Conservation (phyloP, 768 basidiomycete species). For the Phallus indusiatus region DNA sequence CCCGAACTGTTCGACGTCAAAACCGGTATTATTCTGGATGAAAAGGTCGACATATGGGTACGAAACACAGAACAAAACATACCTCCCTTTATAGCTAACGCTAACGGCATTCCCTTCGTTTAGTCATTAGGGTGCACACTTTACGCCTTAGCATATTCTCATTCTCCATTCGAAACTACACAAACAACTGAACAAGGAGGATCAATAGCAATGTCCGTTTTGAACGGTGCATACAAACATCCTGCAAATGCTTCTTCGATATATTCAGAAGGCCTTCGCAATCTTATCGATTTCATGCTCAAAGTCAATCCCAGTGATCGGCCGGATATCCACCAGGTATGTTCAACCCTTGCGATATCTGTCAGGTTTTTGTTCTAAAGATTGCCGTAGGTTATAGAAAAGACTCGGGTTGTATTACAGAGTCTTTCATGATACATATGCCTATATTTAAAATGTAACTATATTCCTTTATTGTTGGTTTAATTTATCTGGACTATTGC, state of each 20-base stretch:
- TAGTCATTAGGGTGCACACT: slow-evolving; percentile 95
- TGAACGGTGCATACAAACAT: slow-evolving; percentile 89
- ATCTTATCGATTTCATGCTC: slow-evolving; percentile 78
- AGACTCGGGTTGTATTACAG: slow-evolving; percentile 55
- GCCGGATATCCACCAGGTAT: slow-evolving; percentile 79
- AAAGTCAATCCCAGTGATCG: slow-evolving; percentile 73
- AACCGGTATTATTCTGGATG: slow-evolving; percentile 76
- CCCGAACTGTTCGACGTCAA: slow-evolving; percentile 98
- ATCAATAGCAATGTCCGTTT: slow-evolving; percentile 95
- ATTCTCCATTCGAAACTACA: slow-evolving; percentile 91
- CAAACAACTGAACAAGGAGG: slow-evolving; percentile 92
- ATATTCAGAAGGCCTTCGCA: slow-evolving; percentile 78
- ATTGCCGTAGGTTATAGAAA: slow-evolving; percentile 46
- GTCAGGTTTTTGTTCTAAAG: background rate
- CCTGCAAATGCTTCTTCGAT: slow-evolving; percentile 47
- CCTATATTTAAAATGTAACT: slow-evolving; percentile 1
- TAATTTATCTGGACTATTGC: too few relatives aligned
- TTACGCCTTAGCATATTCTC: slow-evolving; percentile 88
- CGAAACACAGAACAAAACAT: slow-evolving; percentile 15
- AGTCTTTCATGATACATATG: slow-evolving; percentile 35
- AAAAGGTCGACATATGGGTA: slow-evolving; percentile 97
- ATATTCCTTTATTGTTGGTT: background rate
- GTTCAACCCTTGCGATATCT: slow-evolving; percentile 12
- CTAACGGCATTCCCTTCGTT: slow-evolving; percentile 9
- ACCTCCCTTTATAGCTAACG: background rate